Evolutionary conservation across 2,329 filamentous ascomycete species (phyloP).

Genomic region (Paracorniculantispora psalliotae): DNA sequence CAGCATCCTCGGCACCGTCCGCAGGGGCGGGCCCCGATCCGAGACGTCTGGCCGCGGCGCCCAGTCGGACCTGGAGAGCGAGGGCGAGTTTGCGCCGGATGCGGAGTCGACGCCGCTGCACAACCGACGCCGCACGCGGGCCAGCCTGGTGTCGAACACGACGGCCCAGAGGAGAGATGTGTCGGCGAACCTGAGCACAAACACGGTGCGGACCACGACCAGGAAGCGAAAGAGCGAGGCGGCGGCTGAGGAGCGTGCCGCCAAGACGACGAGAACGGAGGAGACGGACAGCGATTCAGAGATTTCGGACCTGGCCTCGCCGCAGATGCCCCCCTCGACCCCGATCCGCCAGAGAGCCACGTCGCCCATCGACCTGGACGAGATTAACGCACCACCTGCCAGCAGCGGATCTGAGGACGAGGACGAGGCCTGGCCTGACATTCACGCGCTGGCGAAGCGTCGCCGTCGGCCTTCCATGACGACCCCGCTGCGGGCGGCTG

Average conservation of each 20-base stretch:
- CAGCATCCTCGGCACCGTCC: constrained; percentile 54
- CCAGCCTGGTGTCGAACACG: constrained; percentile 19
- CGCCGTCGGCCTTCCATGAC: constrained; percentile 34
- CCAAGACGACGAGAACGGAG: not conserved
- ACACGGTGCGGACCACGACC: constrained; percentile 35
- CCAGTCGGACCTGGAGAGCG: constrained; percentile 37
- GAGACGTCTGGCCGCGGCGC: constrained; percentile 29
- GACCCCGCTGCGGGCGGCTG: constrained; percentile 34
- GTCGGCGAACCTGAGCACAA: constrained; percentile 24
- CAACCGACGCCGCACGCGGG: constrained; percentile 35
- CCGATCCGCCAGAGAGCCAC: constrained; percentile 27
- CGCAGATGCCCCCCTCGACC: constrained; percentile 26
- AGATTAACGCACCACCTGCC: constrained; percentile 49
- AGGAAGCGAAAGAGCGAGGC: constrained; percentile 53
- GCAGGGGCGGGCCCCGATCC: constrained; percentile 25
- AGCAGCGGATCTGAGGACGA: constrained; percentile 47
- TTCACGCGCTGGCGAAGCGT: constrained; percentile 45
- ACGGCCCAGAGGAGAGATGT: constrained; percentile 12
- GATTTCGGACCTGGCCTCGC: constrained; percentile 34
- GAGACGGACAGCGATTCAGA: constrained; percentile 32
- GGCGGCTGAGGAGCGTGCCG: constrained; percentile 13
- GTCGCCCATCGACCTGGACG: constrained; percentile 44
- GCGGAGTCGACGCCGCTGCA: constrained; percentile 65
- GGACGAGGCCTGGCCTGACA: constrained; percentile 46
- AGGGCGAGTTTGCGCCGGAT: constrained; percentile 53